These are phyloP conservation scores for Globisporangium paddicum DNA, from an alignment of 352 stramenopile species.

Conservation along the genomic window DNA sequence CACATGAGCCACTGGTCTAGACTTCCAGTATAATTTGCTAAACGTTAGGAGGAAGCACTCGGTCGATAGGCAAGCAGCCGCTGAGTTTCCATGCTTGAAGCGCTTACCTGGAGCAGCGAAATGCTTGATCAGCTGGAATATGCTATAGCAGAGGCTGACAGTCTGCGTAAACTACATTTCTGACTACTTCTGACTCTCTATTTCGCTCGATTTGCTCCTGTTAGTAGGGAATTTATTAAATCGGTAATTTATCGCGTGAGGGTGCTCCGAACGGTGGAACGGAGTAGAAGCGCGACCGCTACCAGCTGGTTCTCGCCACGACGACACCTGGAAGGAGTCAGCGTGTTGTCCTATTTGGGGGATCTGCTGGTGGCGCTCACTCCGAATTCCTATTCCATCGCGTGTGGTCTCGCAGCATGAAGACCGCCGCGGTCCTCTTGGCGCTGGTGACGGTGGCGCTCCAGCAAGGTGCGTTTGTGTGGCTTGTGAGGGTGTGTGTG, in stretches of 20 bases:
- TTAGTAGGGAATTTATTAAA: not conserved
- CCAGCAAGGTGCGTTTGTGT: not conserved
- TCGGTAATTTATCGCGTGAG: not conserved
- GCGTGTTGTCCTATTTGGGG: not conserved
- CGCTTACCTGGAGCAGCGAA: not conserved
- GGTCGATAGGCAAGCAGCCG: not conserved
- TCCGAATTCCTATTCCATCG: not conserved
- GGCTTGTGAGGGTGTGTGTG: not conserved
- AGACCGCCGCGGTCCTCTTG: slow-evolving; percentile 3
- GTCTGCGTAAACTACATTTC: not conserved
- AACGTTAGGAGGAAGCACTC: not conserved
- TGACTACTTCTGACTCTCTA: not conserved
- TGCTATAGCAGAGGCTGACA: not conserved
- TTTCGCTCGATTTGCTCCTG: not conserved
- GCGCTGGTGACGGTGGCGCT: not conserved
- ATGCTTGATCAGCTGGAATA: not conserved
- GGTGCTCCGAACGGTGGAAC: not conserved
- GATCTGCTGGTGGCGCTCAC: not conserved
- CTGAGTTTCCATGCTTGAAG: not conserved
- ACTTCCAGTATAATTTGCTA: too few relatives aligned
- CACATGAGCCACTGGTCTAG: too few relatives aligned
- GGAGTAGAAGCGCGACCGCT: not conserved
- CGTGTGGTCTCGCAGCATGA: slow-evolving; percentile 1
- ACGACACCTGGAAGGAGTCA: not conserved
- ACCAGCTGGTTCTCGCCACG: not conserved